Evolutionary conservation across 2,329 filamentous ascomycete genomes (phyloP).

Genomic region (Chrysoporthe cubensis): DNA sequence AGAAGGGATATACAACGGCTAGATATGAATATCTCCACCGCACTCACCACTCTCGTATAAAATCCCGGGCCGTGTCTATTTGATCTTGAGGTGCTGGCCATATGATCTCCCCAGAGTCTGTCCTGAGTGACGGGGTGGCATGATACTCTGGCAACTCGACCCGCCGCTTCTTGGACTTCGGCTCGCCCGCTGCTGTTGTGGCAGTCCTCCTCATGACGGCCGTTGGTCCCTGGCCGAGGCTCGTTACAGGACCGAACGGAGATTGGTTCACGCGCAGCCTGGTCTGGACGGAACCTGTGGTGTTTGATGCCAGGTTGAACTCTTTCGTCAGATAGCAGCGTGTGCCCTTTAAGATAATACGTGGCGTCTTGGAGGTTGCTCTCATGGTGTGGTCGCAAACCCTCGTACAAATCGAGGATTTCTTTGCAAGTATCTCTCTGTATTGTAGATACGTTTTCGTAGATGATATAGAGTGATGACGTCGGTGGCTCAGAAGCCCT

Average conservation of each 20-base stretch:
- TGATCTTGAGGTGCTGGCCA: slow-evolving; percentile 65
- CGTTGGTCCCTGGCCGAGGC: background rate
- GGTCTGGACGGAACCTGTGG: background rate
- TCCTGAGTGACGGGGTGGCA: slow-evolving; percentile 43
- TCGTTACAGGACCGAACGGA: background rate
- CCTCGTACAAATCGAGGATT: too few relatives aligned
- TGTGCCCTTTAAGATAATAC: background rate
- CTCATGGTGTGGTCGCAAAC: background rate
- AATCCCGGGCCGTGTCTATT: slow-evolving; percentile 57
- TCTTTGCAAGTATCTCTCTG: background rate
- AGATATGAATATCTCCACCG: background rate
- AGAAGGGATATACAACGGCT: background rate
- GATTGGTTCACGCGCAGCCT: background rate
- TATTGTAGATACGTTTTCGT: background rate
- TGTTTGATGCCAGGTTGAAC: background rate
- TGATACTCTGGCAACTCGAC: slow-evolving; percentile 49
- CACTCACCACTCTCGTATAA: slow-evolving; percentile 62
- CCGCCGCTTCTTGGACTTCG: slow-evolving; percentile 35
- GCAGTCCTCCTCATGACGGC: slow-evolving; percentile 22
- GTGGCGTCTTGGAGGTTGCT: background rate
- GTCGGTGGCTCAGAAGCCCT: background rate
- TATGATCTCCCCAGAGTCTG: slow-evolving; percentile 51
- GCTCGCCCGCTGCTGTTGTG: background rate
- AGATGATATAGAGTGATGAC: slow-evolving; percentile 3
- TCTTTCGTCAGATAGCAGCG: background rate